Base-by-base conservation (phyloP, 2,329 filamentous ascomycete genomes). In the Helminthosporium solani region DNA sequence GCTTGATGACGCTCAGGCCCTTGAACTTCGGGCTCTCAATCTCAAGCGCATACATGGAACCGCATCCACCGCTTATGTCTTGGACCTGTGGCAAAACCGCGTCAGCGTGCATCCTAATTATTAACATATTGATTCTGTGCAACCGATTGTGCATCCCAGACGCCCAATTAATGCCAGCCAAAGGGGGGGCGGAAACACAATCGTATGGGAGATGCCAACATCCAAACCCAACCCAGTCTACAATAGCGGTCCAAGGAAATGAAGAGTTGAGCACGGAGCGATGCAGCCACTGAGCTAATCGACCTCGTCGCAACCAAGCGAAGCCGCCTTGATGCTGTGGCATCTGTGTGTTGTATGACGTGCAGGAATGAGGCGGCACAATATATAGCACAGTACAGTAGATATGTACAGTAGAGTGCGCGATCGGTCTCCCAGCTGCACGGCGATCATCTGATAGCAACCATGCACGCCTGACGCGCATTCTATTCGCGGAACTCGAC, bases 31-130 rank as follows among this genome's bases (percentile, higher is more conserved):
- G 77, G 7, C 86, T 88, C 38, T 83, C 79, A 54, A 94, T 84
- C 60, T 91, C 85, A 56, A 95, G 86, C 45, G 84, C 86, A 73
- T 94, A 94, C 89, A 94, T 94, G 63, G 84, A 88, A 8, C 88
- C 88, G 72, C 88, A 95, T 23, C 88, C 88, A 47, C 89, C 88
- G 19, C 85, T 89, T 41, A 94, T 82, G 71, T 95, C 88, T 67
- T 86, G 85, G 8, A 94, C 87, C 68, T 83, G 70, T 23, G 35
- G 30, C 31, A 31, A n/a, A 31, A 44, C 15, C n/a, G 19, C 38
- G 51, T 63, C 40, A 63, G 60, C 50, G 28, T 37, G 8, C 16
- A 27, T 25, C 7, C 30, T 14, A 5, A 7, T 33, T 16, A 33
- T 14, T 25, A 9, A 6, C 9, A 6, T 16, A 6, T 16, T n/a